Evolutionary conservation across 768 basidiomycete genomes (phyloP), one percentile per base, ranked within the genome.

Genomic region (Favolaschia claudopus): DNA sequence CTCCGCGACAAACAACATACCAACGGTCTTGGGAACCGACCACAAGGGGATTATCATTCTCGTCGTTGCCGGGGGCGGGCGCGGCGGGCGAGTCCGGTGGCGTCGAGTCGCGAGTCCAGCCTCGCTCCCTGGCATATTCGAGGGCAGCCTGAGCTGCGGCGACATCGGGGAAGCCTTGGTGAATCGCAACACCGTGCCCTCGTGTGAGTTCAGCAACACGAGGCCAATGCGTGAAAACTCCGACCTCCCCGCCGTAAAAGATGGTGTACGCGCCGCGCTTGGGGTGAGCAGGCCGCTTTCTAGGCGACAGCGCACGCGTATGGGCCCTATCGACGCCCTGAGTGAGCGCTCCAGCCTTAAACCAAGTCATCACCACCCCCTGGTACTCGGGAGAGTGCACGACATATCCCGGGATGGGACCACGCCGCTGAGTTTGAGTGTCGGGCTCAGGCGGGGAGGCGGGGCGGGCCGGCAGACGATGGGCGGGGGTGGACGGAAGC

Each of bases 11-110:
- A 2, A 54, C 43, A 4, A 7, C 43, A 37, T 54, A 54, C 53
- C 53, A 54, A 15, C 14, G 4, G 22, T 44, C 24, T 7, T 17
- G 6, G 7, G n/a, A 14, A 9, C 19, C 20, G 6, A 10, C n/a
- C n/a, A 34, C 45, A n/a, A 54, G 53, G 2, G 53, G 42, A 32
- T 54, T 54, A 20, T n/a, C n/a, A n/a, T 44, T 43, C 4, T 15
- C 40, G 24, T 34, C 43, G n/a, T n/a, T n/a, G n/a, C n/a, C 2
- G 29, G 8, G 13, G 19, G 8, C 6, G 38, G 39, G 13, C 10
- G 19, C 31, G 38, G 28, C n/a, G 36, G 32, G 4, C 33, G 33
- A 5, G 50, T 27, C 5, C 12, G 36, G 22, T 7, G 39, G 22
- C 2, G 20, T 1, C 19, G 29, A 42, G 17, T 53, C 51, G 4